Evolutionary conservation across 768 basidiomycete species (phyloP), one percentile per base, ranked within the genome.

Genomic region (Leucogyrophana mollusca): DNA sequence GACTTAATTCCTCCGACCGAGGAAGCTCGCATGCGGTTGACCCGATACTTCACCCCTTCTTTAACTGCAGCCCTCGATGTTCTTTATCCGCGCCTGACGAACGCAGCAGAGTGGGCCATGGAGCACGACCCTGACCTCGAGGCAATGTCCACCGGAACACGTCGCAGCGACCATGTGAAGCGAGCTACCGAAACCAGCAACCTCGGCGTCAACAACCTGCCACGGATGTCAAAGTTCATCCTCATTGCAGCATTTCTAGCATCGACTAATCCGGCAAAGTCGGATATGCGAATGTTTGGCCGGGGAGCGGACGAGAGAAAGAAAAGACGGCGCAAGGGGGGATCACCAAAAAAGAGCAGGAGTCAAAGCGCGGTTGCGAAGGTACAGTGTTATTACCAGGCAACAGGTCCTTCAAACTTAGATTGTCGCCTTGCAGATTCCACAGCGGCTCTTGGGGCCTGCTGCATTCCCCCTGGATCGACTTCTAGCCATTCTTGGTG

Each of bases 231-330:
- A 17, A 87, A 86, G 56, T 92, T 82, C 55, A 72, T 93, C 18
- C 67, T 94, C 4, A 62, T 93, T 3, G 86, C 89, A 0, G 79
- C 84, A 1, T 95, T 84, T 58, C 66, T 93, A 33, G 90, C 91
- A 4, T 90, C 90, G 34, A 87, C 85, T 34, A 96, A 95, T 57
- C 92, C 93, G 2, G 64, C 83, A 0, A 85, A 82, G 57, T 83
- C 82, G 8, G 93, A 94, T 64, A 27, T 90, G 52, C 73, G 88
- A 30, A 84, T 95, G 79, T 91, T 96, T 64, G 86, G 87, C 4
- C 63, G 92, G 11, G 85, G 82, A 1, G 48, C 78, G 21, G 83
- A 85, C 43, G 87, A 87, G 60, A 79, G 79, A 47, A 78, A 76
- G 56, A 72, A 73, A 51, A 77, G 76, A 62, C 74, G 79, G 51